phyloP scores from a whole-genome alignment of 805 yeast species.

The Middelhovenomyces tepae region DNA sequence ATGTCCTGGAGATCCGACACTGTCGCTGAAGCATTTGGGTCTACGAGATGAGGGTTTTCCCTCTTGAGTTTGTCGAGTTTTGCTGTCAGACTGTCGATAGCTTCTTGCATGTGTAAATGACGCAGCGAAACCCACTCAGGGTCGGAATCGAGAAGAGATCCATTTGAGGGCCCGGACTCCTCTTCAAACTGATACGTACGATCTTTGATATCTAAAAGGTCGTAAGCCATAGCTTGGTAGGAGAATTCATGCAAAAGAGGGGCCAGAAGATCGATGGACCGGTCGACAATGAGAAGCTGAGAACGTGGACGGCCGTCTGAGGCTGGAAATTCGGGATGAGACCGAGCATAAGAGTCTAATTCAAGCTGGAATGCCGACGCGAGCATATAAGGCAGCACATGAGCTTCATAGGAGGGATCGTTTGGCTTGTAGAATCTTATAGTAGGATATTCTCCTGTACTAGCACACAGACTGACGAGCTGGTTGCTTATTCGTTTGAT shows the following conservation, averaged over 20 bases:
- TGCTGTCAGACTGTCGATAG: slow-evolving; percentile 50
- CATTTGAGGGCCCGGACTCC: slow-evolving; percentile 33
- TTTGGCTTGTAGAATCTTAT: slow-evolving; percentile 62
- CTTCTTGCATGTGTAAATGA: slow-evolving; percentile 68
- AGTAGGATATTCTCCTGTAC: slow-evolving; percentile 83
- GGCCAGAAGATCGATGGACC: slow-evolving; percentile 74
- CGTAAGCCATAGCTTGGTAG: slow-evolving; percentile 89
- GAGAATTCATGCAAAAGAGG: slow-evolving; percentile 85
- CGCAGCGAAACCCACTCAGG: slow-evolving; percentile 64
- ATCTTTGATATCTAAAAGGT: slow-evolving; percentile 41
- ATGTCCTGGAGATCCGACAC: slow-evolving; percentile 68
- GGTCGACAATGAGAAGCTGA: slow-evolving; percentile 65
- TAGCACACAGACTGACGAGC: slow-evolving; percentile 61
- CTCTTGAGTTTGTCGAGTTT: slow-evolving; percentile 56
- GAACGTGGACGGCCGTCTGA: slow-evolving; percentile 52
- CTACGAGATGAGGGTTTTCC: slow-evolving; percentile 69
- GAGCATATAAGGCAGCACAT: slow-evolving; percentile 55
- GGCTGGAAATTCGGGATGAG: slow-evolving; percentile 52
- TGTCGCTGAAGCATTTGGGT: slow-evolving; percentile 52
- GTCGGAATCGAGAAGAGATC: slow-evolving; percentile 53
- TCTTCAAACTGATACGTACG: slow-evolving; percentile 47
- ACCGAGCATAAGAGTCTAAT: slow-evolving; percentile 68
- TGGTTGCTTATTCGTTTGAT: slow-evolving; percentile 52
- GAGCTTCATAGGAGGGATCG: slow-evolving; percentile 43
- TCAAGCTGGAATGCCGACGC: slow-evolving; percentile 64